Base-by-base conservation (phyloP, 2,329 filamentous ascomycete genomes). In the Coniochaeta prunicola region DNA sequence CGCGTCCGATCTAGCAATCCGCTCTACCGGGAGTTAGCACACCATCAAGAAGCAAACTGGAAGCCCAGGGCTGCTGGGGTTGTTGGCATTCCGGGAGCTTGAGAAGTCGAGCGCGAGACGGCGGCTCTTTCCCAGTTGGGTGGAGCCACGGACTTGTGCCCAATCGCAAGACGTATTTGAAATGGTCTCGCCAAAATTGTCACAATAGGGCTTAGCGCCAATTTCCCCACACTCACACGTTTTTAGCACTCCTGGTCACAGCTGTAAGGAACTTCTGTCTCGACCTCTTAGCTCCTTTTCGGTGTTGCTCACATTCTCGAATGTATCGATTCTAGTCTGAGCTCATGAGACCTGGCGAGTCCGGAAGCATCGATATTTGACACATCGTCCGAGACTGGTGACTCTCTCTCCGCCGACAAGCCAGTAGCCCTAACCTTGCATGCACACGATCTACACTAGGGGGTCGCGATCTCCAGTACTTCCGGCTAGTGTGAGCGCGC, bases 121-220 rank as follows among this genome's bases (percentile, higher is more conserved):
- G 42, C 26, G 55, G 34, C 36, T 31, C 55, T 15, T n/a, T 26
- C 9, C 30, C 28, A 48, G 17, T 30, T 21, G 30, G 34, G 30
- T 58, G 31, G 28, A 17, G 26, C 28, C 57, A 33, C 58, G 53
- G 58, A 19, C 64, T 58, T 28, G 9, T 48, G 42, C 21, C 42
- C 42, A 48, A 48, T 48, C 12, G 12, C 21, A 28, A 12, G 40
- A 26, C 45, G 4, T 34, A 7, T 13, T n/a, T 31, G 26, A n/a
- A 31, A n/a, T 13, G 8, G 50, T 30, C 64, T 74, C 72, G 73
- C 73, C 67, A 73, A 74, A 70, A 64, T 72, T 74, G 68, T 71
- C 71, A 67, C 64, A 71, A 73, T 67, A 66, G 57, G 69, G 71
- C 65, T 69, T 74, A 74, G 73, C 67, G 71, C 63, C 31, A n/a